phyloP scores from a whole-genome alignment of 495 filamentous ascomycete genomes.

The Paragyromitra xinjiangensis region DNA sequence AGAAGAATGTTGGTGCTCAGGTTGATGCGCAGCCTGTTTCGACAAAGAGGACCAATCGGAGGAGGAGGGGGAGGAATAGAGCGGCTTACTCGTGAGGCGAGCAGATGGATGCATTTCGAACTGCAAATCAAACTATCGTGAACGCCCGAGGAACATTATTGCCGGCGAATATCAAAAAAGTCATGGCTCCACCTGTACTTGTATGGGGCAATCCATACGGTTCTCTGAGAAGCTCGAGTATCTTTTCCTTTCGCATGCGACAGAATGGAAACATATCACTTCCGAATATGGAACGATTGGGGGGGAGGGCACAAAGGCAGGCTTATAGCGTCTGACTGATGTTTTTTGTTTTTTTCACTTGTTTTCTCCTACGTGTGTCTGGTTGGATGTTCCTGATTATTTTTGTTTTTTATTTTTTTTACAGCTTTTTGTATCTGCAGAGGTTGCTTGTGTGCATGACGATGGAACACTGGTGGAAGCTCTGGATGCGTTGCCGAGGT shows the following conservation, averaged over 20 bases:
- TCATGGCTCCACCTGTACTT: slow-evolving; percentile 20
- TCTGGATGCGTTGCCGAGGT: slow-evolving; percentile 2
- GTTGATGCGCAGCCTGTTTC: slow-evolving; percentile 4
- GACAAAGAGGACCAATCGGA: slow-evolving; percentile 25
- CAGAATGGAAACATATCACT: slow-evolving; percentile 7
- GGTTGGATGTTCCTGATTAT: neutral
- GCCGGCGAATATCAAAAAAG: slow-evolving; percentile 32
- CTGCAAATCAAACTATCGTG: slow-evolving; percentile 10
- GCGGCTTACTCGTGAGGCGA: slow-evolving; percentile 25
- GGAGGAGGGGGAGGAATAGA: slow-evolving; percentile 41
- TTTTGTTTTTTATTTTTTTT: slow-evolving; percentile 1
- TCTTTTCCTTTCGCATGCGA: neutral
- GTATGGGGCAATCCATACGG: slow-evolving; percentile 2
- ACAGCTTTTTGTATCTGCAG: neutral
- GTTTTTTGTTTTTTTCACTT: slow-evolving; percentile 1
- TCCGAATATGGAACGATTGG: neutral
- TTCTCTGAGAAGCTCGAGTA: neutral
- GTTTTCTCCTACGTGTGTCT: slow-evolving; percentile 5
- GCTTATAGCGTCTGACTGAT: slow-evolving; percentile 1
- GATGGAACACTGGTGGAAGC: neutral
- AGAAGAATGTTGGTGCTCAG: slow-evolving; percentile 3
- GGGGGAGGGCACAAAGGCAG: neutral
- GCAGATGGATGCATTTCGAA: neutral
- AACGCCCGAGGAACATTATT: slow-evolving; percentile 8
- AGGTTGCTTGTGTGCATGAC: slow-evolving; percentile 5